Evolutionary conservation across 2,329 filamentous ascomycete species (phyloP).

Genomic region (Aciculosporium take): DNA sequence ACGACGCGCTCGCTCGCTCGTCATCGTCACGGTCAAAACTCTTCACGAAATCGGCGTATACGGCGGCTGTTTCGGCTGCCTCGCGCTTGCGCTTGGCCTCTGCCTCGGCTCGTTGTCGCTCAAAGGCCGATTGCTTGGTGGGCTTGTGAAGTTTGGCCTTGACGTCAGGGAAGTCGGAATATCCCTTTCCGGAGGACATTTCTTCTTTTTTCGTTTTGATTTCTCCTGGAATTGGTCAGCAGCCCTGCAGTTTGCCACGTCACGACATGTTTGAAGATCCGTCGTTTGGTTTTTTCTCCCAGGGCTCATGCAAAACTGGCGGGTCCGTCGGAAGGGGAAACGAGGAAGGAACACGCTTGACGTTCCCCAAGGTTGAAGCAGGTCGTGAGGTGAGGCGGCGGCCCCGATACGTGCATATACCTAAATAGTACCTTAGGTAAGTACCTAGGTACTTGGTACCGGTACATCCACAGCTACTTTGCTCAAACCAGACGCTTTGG

Average conservation of each 20-base stretch:
- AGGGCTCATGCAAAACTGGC: background rate
- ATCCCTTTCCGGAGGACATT: conserved; percentile 36
- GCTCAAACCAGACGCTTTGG: too few species aligned
- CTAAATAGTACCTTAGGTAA: too few species aligned
- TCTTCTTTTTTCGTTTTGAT: too few species aligned
- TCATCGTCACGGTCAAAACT: conserved; percentile 52
- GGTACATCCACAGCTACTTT: too few species aligned
- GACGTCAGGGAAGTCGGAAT: conserved; percentile 52
- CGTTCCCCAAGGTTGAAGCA: too few species aligned
- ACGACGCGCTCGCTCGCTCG: conserved; percentile 11
- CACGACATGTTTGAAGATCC: conserved; percentile 6
- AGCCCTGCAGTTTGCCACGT: background rate
- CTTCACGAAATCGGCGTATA: conserved; percentile 78
- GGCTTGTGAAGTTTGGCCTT: conserved; percentile 66
- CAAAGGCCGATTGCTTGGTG: conserved; percentile 74
- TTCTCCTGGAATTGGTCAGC: background rate
- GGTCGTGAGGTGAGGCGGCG: background rate
- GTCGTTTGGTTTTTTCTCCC: background rate
- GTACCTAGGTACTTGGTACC: too few species aligned
- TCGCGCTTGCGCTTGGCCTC: conserved; percentile 78
- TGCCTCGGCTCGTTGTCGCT: conserved; percentile 75
- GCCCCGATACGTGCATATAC: conserved; percentile 10
- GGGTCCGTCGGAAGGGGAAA: background rate
- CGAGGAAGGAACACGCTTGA: background rate
- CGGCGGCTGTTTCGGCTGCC: conserved; percentile 73